phyloP scores from a whole-genome alignment of 2,329 filamentous ascomycete species.

The Fusarium ramigenum region DNA sequence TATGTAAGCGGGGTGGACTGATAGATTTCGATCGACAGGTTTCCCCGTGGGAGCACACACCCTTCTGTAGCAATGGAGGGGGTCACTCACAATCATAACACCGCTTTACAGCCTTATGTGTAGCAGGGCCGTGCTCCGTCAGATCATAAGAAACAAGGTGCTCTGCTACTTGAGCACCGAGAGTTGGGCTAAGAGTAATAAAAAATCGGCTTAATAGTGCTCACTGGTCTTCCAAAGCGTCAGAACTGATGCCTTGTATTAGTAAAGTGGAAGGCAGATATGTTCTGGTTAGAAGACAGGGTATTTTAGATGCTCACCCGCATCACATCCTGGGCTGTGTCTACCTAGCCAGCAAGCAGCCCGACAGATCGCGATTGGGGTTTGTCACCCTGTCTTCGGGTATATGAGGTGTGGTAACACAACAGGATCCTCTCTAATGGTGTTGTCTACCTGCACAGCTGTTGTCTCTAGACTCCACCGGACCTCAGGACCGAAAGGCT shows the following conservation, averaged over 20 bases:
- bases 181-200: neutral
- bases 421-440: neutral
- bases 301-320: neutral
- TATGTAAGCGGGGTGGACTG: neutral
- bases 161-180: neutral
- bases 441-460: neutral
- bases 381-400: neutral
- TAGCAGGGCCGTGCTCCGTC: neutral
- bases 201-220: neutral
- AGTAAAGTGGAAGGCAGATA: neutral
- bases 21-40: slow-evolving; percentile 19
- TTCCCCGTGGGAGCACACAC: neutral
- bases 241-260: neutral
- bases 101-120: slow-evolving; percentile 5
- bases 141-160: neutral
- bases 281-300: neutral
- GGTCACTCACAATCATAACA: slow-evolving; percentile 6
- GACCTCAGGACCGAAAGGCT: slow-evolving; percentile 20
- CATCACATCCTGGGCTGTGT: slow-evolving; percentile 12
- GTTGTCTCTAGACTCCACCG: neutral
- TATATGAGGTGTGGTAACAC: slow-evolving; percentile 21
- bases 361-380: slow-evolving; percentile 33
- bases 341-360: neutral
- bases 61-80: neutral
- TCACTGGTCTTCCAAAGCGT: neutral